Evolutionary conservation across 2,329 filamentous ascomycete species (phyloP).

Genomic region (Diaporthe citriasiana): DNA sequence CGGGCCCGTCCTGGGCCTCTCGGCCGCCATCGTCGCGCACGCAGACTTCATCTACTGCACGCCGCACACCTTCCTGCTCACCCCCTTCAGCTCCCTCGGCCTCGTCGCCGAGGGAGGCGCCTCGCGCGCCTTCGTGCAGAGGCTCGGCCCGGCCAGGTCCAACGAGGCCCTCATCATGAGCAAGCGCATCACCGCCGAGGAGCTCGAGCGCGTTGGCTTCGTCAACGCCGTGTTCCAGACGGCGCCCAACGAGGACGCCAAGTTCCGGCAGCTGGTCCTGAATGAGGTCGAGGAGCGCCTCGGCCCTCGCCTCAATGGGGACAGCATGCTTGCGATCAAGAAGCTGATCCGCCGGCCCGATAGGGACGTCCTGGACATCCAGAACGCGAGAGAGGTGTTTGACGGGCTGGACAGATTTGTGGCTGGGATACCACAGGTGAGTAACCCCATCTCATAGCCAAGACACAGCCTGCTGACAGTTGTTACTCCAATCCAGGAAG

Average conservation of each 20-base stretch:
- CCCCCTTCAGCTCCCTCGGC: slow-evolving; percentile 90
- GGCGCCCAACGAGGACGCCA: slow-evolving; percentile 72
- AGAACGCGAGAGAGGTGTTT: slow-evolving; percentile 89
- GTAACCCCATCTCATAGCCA: background rate
- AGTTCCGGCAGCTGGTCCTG: slow-evolving; percentile 80
- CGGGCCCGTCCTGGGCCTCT: slow-evolving; percentile 90
- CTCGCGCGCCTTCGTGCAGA: slow-evolving; percentile 81
- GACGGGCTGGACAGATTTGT: slow-evolving; percentile 86
- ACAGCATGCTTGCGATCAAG: slow-evolving; percentile 88
- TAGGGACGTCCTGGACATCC: slow-evolving; percentile 78
- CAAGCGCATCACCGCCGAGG: slow-evolving; percentile 78
- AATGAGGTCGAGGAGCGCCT: slow-evolving; percentile 85
- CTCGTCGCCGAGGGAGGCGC: slow-evolving; percentile 91
- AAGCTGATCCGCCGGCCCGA: slow-evolving; percentile 82
- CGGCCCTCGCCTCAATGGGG: slow-evolving; percentile 83
- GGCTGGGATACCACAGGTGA: slow-evolving; percentile 80
- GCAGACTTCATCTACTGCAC: slow-evolving; percentile 94
- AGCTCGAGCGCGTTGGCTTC: slow-evolving; percentile 83
- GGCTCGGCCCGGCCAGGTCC: slow-evolving; percentile 84
- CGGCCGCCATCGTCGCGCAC: slow-evolving; percentile 84
- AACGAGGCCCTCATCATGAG: slow-evolving; percentile 96
- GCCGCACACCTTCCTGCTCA: slow-evolving; percentile 86
- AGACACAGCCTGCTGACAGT: background rate
- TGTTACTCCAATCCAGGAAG: slow-evolving; percentile 58
- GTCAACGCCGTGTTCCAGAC: slow-evolving; percentile 84